Conservation (phyloP, 371 early-diverging fungal genomes). For the Mortierella sp. region DNA sequence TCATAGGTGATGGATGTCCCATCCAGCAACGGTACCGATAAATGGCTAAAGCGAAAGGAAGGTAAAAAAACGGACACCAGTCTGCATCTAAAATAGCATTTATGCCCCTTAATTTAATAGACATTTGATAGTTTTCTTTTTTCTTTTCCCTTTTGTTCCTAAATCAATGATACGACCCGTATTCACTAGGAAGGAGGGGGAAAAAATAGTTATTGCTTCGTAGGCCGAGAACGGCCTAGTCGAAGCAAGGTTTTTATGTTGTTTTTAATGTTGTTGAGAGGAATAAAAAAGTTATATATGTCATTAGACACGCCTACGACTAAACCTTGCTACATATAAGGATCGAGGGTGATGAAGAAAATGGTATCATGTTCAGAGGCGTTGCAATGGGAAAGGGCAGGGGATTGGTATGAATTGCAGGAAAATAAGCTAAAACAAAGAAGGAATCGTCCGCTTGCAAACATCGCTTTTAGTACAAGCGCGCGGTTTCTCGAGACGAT, state of each 20-base stretch:
- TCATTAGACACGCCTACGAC: slow-evolving; percentile 13
- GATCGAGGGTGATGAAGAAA: slow-evolving; percentile 3
- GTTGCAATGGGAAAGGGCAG: background rate
- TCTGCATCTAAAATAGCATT: background rate
- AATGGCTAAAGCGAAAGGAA: slow-evolving; percentile 24
- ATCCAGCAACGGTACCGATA: slow-evolving; percentile 15
- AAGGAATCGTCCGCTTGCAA: background rate
- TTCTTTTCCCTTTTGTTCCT: too few species aligned
- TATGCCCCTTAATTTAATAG: background rate
- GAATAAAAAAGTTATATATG: background rate
- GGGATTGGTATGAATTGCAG: background rate
- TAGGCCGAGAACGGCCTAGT: background rate
- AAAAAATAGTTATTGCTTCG: background rate
- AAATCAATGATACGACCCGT: too few species aligned
- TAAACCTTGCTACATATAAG: background rate
- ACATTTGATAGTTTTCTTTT: background rate
- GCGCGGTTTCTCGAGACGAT: slow-evolving; percentile 45
- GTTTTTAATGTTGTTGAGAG: background rate
- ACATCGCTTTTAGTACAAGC: slow-evolving; percentile 31
- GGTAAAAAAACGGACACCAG: background rate
- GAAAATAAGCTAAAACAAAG: background rate
- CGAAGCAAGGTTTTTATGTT: background rate
- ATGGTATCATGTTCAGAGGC: slow-evolving; percentile 10
- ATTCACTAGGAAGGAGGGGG: background rate
- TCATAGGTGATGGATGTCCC: slow-evolving; percentile 3